phyloP scores from a whole-genome alignment of 2,329 filamentous ascomycete genomes.

The Calcarisporium arbuscula region DNA sequence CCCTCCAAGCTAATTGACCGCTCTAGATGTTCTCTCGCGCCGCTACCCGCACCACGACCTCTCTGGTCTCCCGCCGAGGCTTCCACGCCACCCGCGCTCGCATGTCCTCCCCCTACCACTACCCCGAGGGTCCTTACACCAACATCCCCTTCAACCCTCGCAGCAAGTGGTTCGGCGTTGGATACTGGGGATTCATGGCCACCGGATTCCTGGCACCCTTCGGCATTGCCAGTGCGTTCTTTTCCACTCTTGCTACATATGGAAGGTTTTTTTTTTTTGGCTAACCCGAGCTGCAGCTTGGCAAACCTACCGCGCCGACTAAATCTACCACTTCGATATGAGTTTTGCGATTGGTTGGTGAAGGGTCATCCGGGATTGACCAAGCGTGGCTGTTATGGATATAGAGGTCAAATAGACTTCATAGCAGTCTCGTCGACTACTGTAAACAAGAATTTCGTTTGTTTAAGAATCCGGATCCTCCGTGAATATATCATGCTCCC shows the following conservation, averaged over 20 bases:
- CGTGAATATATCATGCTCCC: too few species aligned
- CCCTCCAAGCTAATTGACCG: slow-evolving; percentile 34
- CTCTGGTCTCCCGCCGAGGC: slow-evolving; percentile 76
- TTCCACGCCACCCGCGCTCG: slow-evolving; percentile 88
- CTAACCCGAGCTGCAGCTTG: slow-evolving; percentile 33
- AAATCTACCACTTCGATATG: slow-evolving; percentile 15
- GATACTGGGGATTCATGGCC: slow-evolving; percentile 70
- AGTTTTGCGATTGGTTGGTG: background rate
- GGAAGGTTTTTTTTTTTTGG: background rate
- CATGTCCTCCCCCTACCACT: slow-evolving; percentile 91
- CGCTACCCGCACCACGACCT: slow-evolving; percentile 57
- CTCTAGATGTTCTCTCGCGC: slow-evolving; percentile 77
- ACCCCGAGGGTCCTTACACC: slow-evolving; percentile 88
- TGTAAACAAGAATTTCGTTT: slow-evolving; percentile 20
- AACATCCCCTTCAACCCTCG: slow-evolving; percentile 97
- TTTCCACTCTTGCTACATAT: slow-evolving; percentile 4
- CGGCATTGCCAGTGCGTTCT: slow-evolving; percentile 53
- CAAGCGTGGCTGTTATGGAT: too few species aligned
- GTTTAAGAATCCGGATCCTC: too few species aligned
- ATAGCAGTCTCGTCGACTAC: slow-evolving; percentile 18
- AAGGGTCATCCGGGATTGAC: too few species aligned
- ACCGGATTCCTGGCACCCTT: slow-evolving; percentile 56
- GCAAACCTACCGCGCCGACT: slow-evolving; percentile 36
- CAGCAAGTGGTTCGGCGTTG: slow-evolving; percentile 74
- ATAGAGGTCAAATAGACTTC: slow-evolving; percentile 27